Base-by-base conservation (phyloP, 805 yeast species). In the Yamadazyma olivae region DNA sequence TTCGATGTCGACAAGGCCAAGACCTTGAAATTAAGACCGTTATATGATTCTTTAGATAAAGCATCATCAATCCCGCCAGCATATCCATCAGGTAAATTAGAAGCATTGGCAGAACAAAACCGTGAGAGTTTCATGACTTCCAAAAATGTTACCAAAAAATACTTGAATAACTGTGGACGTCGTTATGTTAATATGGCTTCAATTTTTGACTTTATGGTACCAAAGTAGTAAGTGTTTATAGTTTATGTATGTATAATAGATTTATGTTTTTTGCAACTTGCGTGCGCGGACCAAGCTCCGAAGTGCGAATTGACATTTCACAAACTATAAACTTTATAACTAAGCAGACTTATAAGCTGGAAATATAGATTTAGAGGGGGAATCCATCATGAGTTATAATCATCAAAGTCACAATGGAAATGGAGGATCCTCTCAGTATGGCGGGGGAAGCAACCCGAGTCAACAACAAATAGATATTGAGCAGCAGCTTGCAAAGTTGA, bases 1-100 rank as follows among this genome's bases (percentile, higher is more conserved):
- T 93, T 91, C 58, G 93, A 90, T 56, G 79, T 80, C 27, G 89
- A 83, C 38, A 83, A 83, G 57, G 88, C 86, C 33, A 84, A 81
- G 59, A 66, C 59, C 35, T 64, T 67, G 30, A 55, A 58, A 43
- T 52, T 84, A 50, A 77, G 77, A 48, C 83, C 86, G 0, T 55
- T 82, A 13, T 66, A 71, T 35, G 69, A 55, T 30, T 33, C 15
- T 8, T 44, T 44, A 3, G 57, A 59, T 12, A 44, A 56, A 55
- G 37, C 47, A 43, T 30, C 40, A 5, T 20, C 34, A 6, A 17
- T 27, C 15, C 43, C 43, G 4, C 23, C 27, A 3, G 39, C 57
- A 42, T 40, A 75, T 62, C 39, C 59, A 3, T 54, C 65, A 4
- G 81, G 83, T 2, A 82, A 83, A 43, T 56, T 83, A 9, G 79